Evolutionary conservation across 805 yeast species (phyloP), one percentile per base, ranked within the genome.

Genomic region (Debaryomyces castellii): DNA sequence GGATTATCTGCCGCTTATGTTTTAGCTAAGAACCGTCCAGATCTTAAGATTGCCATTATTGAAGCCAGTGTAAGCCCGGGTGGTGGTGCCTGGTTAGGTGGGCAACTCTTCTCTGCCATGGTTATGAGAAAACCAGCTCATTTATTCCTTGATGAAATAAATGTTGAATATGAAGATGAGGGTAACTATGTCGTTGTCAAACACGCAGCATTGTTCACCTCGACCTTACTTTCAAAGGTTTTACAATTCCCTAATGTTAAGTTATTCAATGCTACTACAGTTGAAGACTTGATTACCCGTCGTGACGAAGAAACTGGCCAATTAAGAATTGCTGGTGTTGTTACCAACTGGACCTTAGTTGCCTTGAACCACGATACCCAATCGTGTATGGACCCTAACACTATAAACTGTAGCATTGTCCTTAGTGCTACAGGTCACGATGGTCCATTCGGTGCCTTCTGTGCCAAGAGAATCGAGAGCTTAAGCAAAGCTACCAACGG

Each of bases 341-440:
- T 85, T 37, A 85, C 89, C 58, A 85, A 85, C 76, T 85, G 91
- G 91, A 85, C 91, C 36, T 72, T 85, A 56, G 91, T 85, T 20
- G 71, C 89, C 3, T 74, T 82, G 77, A 83, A 84, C 64, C 91
- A 85, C 59, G 87, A 82, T 60, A 80, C 80, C 45, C 91, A 85
- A 64, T 80, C 86, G 11, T 85, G 91, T 63, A 85, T 85, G 90
- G 91, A 85, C 61, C 90, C 91, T 41, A 84, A 85, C 70, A 85
- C 89, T 49, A 82, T 85, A 71, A 85, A 85, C 58, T 72, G 74
- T 49, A 62, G 71, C 60, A 81, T 86, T 45, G 80, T 85, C 46
- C 71, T 86, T 47, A 83, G 89, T 12, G 81, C 89, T 51, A 80
- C 89, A 25, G 92, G 91, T 48, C 91, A 85, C 60, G 92, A 85